Percentiles rank a stretch among this genome's conserved stretches.
Conservation (phyloP, 768 basidiomycete species). For the Hysterangium stoloniferum region DNA sequence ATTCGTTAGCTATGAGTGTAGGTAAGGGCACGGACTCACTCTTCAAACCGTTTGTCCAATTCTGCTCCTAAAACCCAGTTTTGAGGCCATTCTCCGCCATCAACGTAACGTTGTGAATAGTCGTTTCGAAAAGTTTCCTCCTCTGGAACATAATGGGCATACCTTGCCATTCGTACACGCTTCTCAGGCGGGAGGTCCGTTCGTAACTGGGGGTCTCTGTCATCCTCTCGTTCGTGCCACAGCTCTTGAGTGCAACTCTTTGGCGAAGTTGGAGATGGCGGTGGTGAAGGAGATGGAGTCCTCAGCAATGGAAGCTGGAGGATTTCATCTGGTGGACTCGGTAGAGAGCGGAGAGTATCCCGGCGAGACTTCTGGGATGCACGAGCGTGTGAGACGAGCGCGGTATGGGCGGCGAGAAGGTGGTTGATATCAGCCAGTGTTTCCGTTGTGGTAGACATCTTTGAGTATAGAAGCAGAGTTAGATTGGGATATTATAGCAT, state of each 20-base stretch:
- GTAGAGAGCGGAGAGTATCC: constrained; percentile 45
- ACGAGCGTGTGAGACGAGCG: constrained; percentile 50
- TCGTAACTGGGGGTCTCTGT: constrained; percentile 14
- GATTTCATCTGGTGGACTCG: constrained; percentile 48
- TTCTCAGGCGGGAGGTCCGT: constrained; percentile 61
- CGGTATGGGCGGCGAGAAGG: constrained; percentile 52
- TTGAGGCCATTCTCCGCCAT: constrained; percentile 89
- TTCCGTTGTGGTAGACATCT: constrained; percentile 30
- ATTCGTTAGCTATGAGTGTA: neutral
- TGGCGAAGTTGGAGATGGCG: constrained; percentile 25
- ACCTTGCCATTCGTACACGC: constrained; percentile 60
- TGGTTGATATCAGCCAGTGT: constrained; percentile 56
- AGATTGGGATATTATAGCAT: no score
- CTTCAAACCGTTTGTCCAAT: constrained; percentile 83
- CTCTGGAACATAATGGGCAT: constrained; percentile 78
- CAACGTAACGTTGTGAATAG: constrained; percentile 85
- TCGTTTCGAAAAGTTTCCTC: constrained; percentile 98
- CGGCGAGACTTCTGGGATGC: constrained; percentile 49
- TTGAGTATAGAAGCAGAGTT: neutral
- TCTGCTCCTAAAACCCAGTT: constrained; percentile 88
- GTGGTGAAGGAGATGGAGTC: constrained; percentile 44
- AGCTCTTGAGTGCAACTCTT: constrained; percentile 31
- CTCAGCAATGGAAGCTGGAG: constrained; percentile 51
- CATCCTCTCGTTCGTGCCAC: neutral
- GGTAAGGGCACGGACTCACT: constrained; percentile 48